Percentiles rank a stretch among this genome's conserved stretches.
Conservation (phyloP, 148 eudicot species). For the Pharnaceum exiguum region DNA sequence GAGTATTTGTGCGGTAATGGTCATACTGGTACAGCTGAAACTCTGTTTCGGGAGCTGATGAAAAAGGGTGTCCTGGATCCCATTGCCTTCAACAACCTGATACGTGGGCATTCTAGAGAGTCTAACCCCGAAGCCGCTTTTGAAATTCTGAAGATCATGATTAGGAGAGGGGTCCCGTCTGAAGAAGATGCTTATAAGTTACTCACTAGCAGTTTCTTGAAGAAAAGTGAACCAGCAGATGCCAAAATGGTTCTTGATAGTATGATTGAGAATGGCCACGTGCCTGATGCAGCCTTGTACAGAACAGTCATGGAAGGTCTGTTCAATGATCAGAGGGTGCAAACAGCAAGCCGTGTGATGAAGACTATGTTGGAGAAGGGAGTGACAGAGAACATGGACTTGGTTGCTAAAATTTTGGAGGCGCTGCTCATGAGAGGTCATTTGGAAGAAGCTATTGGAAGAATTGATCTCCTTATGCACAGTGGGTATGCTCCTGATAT, state of each 20-base stretch:
- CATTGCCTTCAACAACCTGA: constrained; percentile 56
- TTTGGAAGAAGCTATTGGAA: constrained; percentile 88
- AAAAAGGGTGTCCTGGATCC: constrained; percentile 82
- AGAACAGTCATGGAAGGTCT: constrained; percentile 76
- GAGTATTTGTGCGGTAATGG: constrained; percentile 72
- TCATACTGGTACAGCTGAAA: constrained; percentile 67
- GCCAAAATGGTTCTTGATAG: constrained; percentile 73
- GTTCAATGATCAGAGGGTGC: constrained; percentile 81
- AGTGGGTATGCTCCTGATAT: constrained; percentile 54
- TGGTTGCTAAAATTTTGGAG: constrained; percentile 76
- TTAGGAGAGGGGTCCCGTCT: constrained; percentile 56
- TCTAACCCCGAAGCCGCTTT: constrained; percentile 61
- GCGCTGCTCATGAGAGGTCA: constrained; percentile 82
- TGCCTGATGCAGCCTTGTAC: constrained; percentile 64
- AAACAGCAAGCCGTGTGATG: constrained; percentile 94
- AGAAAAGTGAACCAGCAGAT: constrained; percentile 80
- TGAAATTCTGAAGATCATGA: constrained; percentile 79
- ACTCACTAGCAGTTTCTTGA: constrained; percentile 69
- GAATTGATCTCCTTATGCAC: constrained; percentile 78
- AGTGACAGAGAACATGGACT: constrained; percentile 68
- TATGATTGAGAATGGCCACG: constrained; percentile 82
- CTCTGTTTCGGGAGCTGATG: constrained; percentile 75
- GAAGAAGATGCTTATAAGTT: constrained; percentile 45
- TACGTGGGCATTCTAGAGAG: constrained; percentile 76
- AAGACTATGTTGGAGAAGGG: constrained; percentile 89